Conservation (phyloP, 257 asterid genomes). For the Verbena officinalis region DNA sequence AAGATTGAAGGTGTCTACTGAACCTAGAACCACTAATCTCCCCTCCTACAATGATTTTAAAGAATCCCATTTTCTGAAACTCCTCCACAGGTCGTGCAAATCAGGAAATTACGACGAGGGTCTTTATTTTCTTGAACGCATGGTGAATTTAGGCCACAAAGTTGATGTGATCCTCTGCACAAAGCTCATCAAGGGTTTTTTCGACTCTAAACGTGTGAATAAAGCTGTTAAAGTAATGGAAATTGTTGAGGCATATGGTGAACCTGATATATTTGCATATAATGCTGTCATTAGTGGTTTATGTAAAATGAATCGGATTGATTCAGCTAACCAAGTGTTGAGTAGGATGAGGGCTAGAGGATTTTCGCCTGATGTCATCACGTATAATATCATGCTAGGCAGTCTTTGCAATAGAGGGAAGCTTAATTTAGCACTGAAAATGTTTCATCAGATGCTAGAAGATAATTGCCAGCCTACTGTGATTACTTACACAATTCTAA, state of each 20-base stretch:
- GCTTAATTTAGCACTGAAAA: conserved; percentile 52
- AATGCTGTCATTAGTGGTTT: conserved; percentile 81
- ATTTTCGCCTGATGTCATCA: conserved; percentile 68
- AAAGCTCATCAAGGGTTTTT: conserved; percentile 76
- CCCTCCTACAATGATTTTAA: conserved; percentile 26
- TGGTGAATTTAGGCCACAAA: conserved; percentile 62
- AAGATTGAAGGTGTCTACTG: conserved; percentile 36
- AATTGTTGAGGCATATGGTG: conserved; percentile 67
- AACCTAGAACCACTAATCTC: conserved; percentile 17
- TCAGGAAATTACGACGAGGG: conserved; percentile 81
- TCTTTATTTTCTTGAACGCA: conserved; percentile 64
- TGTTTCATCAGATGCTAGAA: too few species aligned
- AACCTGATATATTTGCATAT: conserved; percentile 79
- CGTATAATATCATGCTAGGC: conserved; percentile 84
- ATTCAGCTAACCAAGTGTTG: conserved; percentile 66
- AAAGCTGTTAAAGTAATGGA: conserved; percentile 64
- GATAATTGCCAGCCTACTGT: too few species aligned
- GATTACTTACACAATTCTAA: too few species aligned
- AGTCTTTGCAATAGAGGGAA: conserved; percentile 81
- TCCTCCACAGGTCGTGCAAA: conserved; percentile 62
- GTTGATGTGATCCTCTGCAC: conserved; percentile 80
- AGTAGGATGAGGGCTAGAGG: conserved; percentile 65
- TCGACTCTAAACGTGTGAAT: conserved; percentile 44
- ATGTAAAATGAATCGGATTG: conserved; percentile 67
- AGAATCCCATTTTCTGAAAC: too few species aligned